Evolutionary conservation across 2,329 filamentous ascomycete genomes (phyloP).

Genomic region (Calonectria pteridis): DNA sequence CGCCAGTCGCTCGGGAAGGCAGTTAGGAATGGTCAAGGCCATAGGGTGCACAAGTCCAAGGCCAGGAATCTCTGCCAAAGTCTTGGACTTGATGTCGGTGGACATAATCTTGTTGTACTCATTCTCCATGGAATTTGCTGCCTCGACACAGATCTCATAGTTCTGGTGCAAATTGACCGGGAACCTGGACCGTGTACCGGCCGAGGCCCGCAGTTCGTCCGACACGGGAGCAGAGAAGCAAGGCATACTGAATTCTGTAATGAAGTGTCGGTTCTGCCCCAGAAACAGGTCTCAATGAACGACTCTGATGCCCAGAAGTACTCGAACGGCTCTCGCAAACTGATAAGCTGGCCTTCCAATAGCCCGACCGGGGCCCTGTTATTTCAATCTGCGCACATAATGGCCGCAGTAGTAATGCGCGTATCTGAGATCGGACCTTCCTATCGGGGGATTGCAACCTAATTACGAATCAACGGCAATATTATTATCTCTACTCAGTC

Average conservation of each 20-base stretch:
- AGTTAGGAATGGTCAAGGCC: not conserved
- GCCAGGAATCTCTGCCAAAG: not conserved
- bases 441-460: not conserved
- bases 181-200: not conserved
- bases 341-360: not conserved
- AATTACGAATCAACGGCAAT: not conserved
- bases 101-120: constrained; percentile 6
- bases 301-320: not conserved
- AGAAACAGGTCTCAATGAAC: too few species aligned
- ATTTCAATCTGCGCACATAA: not conserved
- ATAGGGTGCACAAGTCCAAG: not conserved
- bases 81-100: not conserved
- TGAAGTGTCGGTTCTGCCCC: not conserved
- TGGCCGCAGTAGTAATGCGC: not conserved
- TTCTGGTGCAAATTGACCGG: not conserved
- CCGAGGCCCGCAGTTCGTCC: not conserved
- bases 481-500: not conserved
- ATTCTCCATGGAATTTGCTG: not conserved
- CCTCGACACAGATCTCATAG: not conserved
- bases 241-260: not conserved
- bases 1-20: not conserved
- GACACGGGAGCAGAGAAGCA: not conserved
- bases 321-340: not conserved
- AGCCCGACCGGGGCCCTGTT: not conserved
- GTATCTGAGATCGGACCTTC: not conserved